Evolutionary conservation across 306 rosid species (phyloP), one percentile per base, ranked within the genome.

Genomic region (Trichosanthes cucumerina): DNA sequence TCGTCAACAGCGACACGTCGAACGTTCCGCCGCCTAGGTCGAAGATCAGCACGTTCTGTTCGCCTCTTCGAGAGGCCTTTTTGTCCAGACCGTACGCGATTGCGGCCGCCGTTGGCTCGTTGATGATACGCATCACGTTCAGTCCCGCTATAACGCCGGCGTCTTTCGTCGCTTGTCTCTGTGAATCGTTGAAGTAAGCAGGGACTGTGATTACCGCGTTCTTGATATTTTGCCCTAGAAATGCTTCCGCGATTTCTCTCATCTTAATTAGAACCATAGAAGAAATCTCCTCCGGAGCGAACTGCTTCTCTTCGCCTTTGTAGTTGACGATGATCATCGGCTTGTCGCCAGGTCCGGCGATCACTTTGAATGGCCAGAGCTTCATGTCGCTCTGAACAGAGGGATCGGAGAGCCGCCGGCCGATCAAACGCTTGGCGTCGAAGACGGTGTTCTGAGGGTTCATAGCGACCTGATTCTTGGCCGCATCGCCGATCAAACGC

Each of bases 381-480:
- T 87, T 91, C 97, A 91, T 91, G 79, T 93, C 97, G 80, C 79
- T 80, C 47, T 91, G 96, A 1, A 93, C 93, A 0, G 96, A 86
- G 0, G 85, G 66, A 7, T 93, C 96, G 7, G 97, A 86, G 82
- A 81, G 82, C 34, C 88, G 60, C 18, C 98, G 80, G 0, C 98
- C 97, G n/a, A 93, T 93, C 15, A 93, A 69, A 0, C 96, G 93
- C 59, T 93, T 93, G 0, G 97, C 98, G 31, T 93, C 96, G 66
- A 91, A 91, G 18, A 93, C 97, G 0, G 97, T 93, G 88, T 93
- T 93, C 28, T 58, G 80, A 0, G 98, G 98, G 74, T 93, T 93
- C 98, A 91, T 90, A 0, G 97, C 96, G 0, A 91, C 98, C 76
- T 90, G 98, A 8, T 91, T 93, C 84, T 91, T 93, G 0, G 98